Base-by-base conservation (phyloP, 352 stramenopile genomes). In the Phytophthora tentaculata region DNA sequence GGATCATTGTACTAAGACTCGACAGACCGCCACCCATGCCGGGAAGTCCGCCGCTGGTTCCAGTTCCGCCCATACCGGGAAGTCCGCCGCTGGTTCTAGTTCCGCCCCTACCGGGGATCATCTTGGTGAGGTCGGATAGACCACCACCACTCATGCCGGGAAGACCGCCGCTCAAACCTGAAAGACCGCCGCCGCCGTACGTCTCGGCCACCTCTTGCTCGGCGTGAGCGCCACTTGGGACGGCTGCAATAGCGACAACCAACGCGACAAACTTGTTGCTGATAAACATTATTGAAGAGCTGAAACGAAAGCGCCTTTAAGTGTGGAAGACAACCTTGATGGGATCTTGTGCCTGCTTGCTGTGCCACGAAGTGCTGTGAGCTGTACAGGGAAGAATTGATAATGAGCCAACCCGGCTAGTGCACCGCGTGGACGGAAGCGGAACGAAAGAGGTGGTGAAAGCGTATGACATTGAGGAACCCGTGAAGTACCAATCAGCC, bases 251-350 rank as follows among this genome's bases (percentile, higher is more conserved):
- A 6, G 24, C 48, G 24, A 54, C 10, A 19, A 56, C 29, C 29
- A 57, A 35, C 17, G 51, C 51, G 51, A 57, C 1, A 20, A 57
- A 28, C 51, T 57, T 57, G 51, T 32, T 57, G 19, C 51, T 57
- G 51, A 19, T 22, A 20, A 57, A 57, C 51, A 57, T 45, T 22
- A n/a, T 47, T 41, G 51, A 56, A 28, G 8, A 29, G 4, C n/a
- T 32, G 44, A 29, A 29, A 2, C 9, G 20, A n/a, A 51, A 51
- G 7, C 20, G 17, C 19, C 13, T 12, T 37, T 14, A 37, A 37
- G 29, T 37, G 29, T 13, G 13, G 13, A 9, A 37, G 29, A 13
- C 6, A 13, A 13, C 29, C 29, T 37, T 37, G 20, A 22, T 29
- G 9, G 20, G 44, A 51, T 51, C 20, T 41, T 39, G 28, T 56